Conservation (phyloP, 148 eudicot species). For the Mesembryanthemum crystallinum region DNA sequence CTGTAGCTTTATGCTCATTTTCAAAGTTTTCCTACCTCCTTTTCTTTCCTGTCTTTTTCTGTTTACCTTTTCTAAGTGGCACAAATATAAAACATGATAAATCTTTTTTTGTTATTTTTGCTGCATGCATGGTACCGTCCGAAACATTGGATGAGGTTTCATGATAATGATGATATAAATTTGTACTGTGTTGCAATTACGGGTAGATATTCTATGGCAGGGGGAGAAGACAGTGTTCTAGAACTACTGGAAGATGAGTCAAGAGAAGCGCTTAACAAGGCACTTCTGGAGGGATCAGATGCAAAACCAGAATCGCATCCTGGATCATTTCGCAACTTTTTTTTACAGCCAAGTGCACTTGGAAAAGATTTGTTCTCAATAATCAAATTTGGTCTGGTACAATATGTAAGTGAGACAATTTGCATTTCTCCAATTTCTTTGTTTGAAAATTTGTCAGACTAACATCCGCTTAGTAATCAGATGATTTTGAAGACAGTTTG, state of each 20-base stretch:
- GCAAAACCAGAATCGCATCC: constrained; percentile 32
- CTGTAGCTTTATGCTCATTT: neutral
- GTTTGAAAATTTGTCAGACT: constrained; percentile 20
- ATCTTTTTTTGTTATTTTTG: too few relatives aligned
- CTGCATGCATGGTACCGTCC: neutral
- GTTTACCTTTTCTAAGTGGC: too few relatives aligned
- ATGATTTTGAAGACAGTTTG: constrained; percentile 92
- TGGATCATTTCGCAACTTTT: constrained; percentile 46
- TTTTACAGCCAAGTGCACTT: too few relatives aligned
- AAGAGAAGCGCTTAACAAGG: constrained; percentile 48
- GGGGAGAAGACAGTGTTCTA: constrained; percentile 66
- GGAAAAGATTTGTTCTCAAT: constrained; percentile 68
- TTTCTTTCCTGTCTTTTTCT: neutral
- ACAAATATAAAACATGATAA: too few relatives aligned
- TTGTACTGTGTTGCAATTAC: neutral
- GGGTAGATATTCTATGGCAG: constrained; percentile 40
- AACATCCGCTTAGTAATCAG: constrained; percentile 46
- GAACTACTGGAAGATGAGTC: constrained; percentile 67
- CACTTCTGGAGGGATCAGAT: constrained; percentile 60
- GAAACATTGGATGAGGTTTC: neutral
- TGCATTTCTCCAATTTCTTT: too few relatives aligned
- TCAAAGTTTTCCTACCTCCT: neutral
- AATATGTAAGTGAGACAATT: constrained; percentile 85
- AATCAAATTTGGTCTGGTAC: constrained; percentile 87
- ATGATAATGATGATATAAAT: neutral